Conservation (phyloP, 768 basidiomycete genomes). For the Suillus discolor region DNA sequence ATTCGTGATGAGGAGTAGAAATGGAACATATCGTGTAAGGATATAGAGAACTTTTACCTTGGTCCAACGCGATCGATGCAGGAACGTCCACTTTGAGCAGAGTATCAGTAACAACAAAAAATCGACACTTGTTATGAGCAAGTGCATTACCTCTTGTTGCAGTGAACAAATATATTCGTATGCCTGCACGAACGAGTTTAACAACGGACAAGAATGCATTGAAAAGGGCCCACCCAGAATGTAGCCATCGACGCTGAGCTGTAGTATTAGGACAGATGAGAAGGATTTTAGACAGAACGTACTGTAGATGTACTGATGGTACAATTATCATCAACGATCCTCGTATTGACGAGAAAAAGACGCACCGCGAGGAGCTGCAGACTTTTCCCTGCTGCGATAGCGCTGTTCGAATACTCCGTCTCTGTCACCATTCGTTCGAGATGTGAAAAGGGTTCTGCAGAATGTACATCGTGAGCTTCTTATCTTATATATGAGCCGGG, state of each 20-base stretch:
- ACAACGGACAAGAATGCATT: too few relatives aligned
- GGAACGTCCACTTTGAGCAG: neutral
- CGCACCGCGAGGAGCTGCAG: neutral
- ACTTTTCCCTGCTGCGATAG: neutral
- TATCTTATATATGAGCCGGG: too few relatives aligned
- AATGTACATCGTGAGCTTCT: too few relatives aligned
- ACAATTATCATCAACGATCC: neutral
- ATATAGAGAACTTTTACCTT: neutral
- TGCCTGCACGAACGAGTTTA: neutral
- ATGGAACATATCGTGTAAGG: neutral
- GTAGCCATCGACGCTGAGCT: slow-evolving; percentile 4
- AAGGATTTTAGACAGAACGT: neutral
- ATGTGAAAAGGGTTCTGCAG: too few relatives aligned
- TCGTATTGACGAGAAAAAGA: neutral
- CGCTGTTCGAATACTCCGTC: neutral
- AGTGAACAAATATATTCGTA: neutral
- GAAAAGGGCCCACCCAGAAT: neutral
- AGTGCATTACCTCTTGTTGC: neutral
- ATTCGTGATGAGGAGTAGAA: neutral
- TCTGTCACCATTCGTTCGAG: neutral
- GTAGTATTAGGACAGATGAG: neutral
- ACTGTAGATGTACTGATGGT: neutral
- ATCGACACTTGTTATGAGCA: neutral
- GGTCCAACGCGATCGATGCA: neutral
- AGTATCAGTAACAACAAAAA: neutral